Percentiles rank a stretch among this genome's conserved stretches.
Evolutionary conservation across 371 early-diverging fungal species (phyloP).

Genomic region (Rhizopus delemar): DNA sequence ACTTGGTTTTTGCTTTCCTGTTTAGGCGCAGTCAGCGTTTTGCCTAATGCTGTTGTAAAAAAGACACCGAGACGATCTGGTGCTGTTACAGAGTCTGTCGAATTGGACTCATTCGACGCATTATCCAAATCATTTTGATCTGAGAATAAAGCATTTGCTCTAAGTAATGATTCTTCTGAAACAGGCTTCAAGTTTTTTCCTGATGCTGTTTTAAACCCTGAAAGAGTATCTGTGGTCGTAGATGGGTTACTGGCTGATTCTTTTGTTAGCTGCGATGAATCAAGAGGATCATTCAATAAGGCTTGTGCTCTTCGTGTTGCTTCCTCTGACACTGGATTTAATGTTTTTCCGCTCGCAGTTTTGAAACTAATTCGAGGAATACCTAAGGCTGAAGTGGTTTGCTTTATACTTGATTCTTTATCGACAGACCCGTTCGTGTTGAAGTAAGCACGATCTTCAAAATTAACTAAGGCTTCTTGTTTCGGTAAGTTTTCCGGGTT

Average conservation of each 20-base stretch:
- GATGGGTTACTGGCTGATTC: constrained; percentile 2
- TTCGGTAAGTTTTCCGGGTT: no score
- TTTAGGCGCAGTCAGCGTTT: constrained; percentile 2
- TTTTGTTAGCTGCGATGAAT: neutral
- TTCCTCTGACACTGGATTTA: constrained; percentile 1
- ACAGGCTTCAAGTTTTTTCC: constrained; percentile 4
- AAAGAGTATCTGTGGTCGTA: constrained; percentile 1
- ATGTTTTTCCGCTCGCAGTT: constrained; percentile 9
- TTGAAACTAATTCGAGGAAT: constrained; percentile 6
- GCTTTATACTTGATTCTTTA: no score
- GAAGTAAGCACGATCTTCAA: neutral
- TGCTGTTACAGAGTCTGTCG: no score
- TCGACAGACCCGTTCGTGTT: neutral
- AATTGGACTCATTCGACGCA: neutral
- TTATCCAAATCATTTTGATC: neutral
- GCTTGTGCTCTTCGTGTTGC: constrained; percentile 2
- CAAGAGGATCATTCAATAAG: constrained; percentile 3
- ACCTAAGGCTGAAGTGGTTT: neutral
- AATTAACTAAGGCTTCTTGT: no score
- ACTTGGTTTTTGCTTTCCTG: constrained; percentile 5
- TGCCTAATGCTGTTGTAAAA: constrained; percentile 15
- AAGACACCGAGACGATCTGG: neutral
- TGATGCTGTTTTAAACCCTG: constrained; percentile 7
- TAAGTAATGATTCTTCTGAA: constrained; percentile 4
- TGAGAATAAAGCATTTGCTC: neutral